These are phyloP conservation scores for Globisporangium viniferum DNA, from an alignment of 352 stramenopile species.

Conservation along the genomic window DNA sequence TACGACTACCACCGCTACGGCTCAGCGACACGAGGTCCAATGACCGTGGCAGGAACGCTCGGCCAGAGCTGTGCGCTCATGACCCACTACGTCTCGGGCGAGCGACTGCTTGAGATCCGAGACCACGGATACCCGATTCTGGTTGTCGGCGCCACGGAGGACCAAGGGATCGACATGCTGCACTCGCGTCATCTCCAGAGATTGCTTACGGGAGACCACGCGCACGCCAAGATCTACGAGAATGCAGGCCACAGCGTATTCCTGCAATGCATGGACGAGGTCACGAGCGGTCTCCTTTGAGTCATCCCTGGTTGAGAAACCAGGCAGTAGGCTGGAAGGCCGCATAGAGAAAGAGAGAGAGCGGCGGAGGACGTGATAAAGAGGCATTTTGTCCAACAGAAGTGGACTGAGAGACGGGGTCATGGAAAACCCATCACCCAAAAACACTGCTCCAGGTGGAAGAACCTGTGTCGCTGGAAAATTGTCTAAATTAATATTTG, in stretches of 20 bases:
- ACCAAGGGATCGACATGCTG: neutral
- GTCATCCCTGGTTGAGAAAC: neutral
- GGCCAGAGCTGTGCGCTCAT: conserved; percentile 33
- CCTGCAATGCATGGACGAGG: neutral
- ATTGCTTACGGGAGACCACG: neutral
- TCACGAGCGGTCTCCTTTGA: neutral
- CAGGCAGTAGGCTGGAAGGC: neutral
- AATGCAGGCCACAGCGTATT: neutral
- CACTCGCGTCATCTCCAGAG: neutral
- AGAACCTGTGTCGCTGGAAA: too few relatives aligned
- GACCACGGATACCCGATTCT: neutral
- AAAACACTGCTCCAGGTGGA: too few relatives aligned
- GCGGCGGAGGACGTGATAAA: too few relatives aligned
- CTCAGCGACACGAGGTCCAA: neutral
- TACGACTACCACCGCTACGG: neutral
- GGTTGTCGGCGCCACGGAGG: neutral
- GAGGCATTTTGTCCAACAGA: too few relatives aligned
- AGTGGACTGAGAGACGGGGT: too few relatives aligned
- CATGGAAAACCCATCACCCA: too few relatives aligned
- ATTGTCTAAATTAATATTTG: too few relatives aligned
- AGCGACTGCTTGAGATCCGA: conserved; percentile 24
- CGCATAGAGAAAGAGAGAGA: too few relatives aligned
- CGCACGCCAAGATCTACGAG: neutral
- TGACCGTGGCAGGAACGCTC: conserved; percentile 3
- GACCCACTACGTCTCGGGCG: conserved; percentile 36